Conservation (phyloP, 495 filamentous ascomycete species). For the Barbatosphaeria neglecta region DNA sequence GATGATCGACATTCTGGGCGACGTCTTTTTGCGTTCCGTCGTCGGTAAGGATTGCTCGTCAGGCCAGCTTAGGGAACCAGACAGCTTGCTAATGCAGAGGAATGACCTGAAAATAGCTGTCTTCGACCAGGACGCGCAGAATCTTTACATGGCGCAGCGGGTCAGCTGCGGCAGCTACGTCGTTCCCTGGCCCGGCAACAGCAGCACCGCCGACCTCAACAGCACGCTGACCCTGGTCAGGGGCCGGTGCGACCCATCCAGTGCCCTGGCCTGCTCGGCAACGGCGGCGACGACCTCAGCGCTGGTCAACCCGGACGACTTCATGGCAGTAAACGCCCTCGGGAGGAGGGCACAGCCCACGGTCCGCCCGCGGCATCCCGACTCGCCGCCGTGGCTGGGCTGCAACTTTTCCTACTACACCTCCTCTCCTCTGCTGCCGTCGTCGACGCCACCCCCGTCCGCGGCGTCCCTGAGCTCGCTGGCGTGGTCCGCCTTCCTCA, state of each 20-base stretch:
- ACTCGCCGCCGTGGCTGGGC: no score
- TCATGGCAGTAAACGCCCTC: no score
- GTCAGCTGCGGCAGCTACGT: slow-evolving; percentile 11
- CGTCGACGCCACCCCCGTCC: no score
- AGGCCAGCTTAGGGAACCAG: background rate
- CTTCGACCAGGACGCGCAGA: slow-evolving; percentile 14
- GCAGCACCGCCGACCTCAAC: background rate
- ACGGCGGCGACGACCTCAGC: background rate
- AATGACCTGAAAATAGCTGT: slow-evolving; percentile 3
- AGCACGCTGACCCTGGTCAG: no score
- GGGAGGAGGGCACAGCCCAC: no score
- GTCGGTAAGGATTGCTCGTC: background rate
- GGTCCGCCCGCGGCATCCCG: no score
- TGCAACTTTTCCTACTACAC: no score
- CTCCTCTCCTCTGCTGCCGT: no score
- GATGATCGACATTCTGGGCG: background rate
- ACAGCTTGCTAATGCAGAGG: background rate
- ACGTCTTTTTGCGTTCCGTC: background rate
- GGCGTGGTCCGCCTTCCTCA: no score
- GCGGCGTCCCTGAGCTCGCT: no score
- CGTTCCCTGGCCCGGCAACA: slow-evolving; percentile 6
- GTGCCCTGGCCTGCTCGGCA: background rate
- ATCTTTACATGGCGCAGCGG: slow-evolving; percentile 10
- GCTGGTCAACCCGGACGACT: no score
- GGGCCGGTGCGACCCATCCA: background rate